Evolutionary conservation across 805 yeast genomes (phyloP).

Genomic region (Lachancea mirantina): DNA sequence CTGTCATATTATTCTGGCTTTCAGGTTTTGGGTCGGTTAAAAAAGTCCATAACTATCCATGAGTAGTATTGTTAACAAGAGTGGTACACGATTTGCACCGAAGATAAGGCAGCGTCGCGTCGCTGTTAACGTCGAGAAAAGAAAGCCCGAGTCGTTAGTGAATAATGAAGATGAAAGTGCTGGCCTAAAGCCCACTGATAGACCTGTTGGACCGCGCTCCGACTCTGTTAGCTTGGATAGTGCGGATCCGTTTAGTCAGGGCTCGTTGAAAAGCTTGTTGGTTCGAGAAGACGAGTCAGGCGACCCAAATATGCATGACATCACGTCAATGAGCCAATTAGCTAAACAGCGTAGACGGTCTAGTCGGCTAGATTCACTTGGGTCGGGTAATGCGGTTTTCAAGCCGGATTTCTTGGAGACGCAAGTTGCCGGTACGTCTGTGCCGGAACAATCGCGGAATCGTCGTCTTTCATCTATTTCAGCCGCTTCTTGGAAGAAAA

Average conservation of each 20-base stretch:
- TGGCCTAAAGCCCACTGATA: too few relatives aligned
- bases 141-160: constrained; percentile 24
- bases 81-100: constrained; percentile 61
- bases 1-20: too few relatives aligned
- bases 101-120: constrained; percentile 41
- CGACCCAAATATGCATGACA: constrained; percentile 21
- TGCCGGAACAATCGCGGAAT: constrained; percentile 6
- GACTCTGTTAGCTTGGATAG: constrained; percentile 7
- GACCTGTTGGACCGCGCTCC: too few relatives aligned
- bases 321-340: constrained; percentile 4
- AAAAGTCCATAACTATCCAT: too few relatives aligned
- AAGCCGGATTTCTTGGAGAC: constrained; percentile 17
- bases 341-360: constrained; percentile 22
- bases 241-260: constrained; percentile 10
- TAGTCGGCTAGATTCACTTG: constrained; percentile 36
- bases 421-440: constrained; percentile 4
- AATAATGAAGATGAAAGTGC: too few relatives aligned
- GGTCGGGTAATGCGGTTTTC: constrained; percentile 30
- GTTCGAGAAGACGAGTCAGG: constrained; percentile 10
- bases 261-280: constrained; percentile 11
- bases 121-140: constrained; percentile 22
- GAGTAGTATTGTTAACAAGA: constrained; percentile 39
- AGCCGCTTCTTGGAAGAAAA: constrained; percentile 12
- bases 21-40: too few relatives aligned
- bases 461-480: constrained; percentile 25